Evolutionary conservation across 306 rosid species (phyloP).

Genomic region (Cicer bijugum): DNA sequence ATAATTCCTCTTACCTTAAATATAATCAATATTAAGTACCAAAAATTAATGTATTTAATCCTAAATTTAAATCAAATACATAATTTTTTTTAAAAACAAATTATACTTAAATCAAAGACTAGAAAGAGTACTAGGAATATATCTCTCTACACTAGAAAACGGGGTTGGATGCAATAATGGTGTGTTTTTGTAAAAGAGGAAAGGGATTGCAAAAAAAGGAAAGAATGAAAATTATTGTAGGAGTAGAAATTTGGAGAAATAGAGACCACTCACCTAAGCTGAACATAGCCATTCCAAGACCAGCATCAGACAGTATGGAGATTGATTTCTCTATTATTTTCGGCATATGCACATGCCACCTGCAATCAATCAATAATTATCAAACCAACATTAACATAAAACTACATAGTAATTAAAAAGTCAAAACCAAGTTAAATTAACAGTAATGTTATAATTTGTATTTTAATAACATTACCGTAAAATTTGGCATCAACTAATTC

Average conservation of each 20-base stretch:
- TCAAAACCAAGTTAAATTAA: constrained; percentile 30
- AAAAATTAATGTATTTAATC: too few relatives aligned
- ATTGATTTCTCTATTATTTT: constrained; percentile 74
- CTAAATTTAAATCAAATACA: too few relatives aligned
- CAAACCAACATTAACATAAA: constrained; percentile 7
- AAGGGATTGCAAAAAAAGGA: constrained; percentile 12
- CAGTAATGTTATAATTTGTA: too few relatives aligned
- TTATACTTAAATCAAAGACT: too few relatives aligned
- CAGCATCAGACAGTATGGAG: constrained; percentile 97
- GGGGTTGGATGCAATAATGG: not conserved
- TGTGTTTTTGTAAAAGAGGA: constrained; percentile 26
- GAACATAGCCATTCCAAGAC: constrained; percentile 99
- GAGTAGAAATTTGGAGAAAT: constrained; percentile 36
- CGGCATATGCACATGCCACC: constrained; percentile 95
- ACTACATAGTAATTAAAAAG: not conserved
- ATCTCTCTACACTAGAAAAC: not conserved
- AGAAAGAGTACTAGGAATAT: too few relatives aligned
- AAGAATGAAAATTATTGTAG: constrained; percentile 41
- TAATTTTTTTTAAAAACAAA: too few relatives aligned
- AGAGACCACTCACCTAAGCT: constrained; percentile 80
- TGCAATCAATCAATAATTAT: constrained; percentile 42
- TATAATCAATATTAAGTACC: too few relatives aligned
- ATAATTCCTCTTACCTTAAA: too few relatives aligned
- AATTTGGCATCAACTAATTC: not conserved
- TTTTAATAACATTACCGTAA: too few relatives aligned